Percentiles rank a stretch among this genome's conserved stretches.
These are phyloP conservation scores for Chalciporus piperatoides DNA, from an alignment of 1,284 basidiomycete genomes.

Conservation along the genomic window DNA sequence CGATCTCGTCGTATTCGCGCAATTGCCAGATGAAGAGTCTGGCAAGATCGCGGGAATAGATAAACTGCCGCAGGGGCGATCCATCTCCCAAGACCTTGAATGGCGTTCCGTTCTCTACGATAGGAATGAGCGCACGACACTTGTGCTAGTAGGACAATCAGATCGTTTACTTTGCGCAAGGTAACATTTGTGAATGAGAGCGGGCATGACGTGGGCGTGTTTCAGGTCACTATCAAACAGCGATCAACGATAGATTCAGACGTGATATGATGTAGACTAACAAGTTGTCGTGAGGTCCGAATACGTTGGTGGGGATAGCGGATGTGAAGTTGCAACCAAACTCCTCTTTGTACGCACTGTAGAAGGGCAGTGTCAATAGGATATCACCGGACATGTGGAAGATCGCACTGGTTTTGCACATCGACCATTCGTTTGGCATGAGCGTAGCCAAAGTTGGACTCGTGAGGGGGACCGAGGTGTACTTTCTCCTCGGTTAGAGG, in stretches of 20 bases:
- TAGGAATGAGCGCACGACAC: neutral
- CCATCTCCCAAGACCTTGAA: conserved; percentile 85
- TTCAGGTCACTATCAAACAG: conserved; percentile 65
- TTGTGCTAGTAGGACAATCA: neutral
- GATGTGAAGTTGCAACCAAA: conserved; percentile 89
- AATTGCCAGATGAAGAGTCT: conserved; percentile 92
- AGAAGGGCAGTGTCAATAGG: neutral
- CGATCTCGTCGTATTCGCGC: conserved; percentile 82
- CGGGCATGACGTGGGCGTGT: conserved; percentile 87
- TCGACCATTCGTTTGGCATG: conserved; percentile 93
- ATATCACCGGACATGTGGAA: neutral
- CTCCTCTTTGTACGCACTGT: conserved; percentile 86
- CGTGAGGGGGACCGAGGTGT: conserved; percentile 83
- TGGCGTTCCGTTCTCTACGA: conserved; percentile 71
- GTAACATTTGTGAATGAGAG: conserved; percentile 84
- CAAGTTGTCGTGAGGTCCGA: conserved; percentile 84
- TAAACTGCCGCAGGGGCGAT: conserved; percentile 87
- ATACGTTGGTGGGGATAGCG: conserved; percentile 90
- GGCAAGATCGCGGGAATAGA: conserved; percentile 89
- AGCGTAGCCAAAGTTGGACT: conserved; percentile 89
- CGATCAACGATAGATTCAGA: conserved; percentile 3
- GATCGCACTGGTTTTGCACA: conserved; percentile 80
- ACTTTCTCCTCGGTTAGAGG: conserved; percentile 89
- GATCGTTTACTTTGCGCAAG: conserved; percentile 71
- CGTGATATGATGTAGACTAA: conserved; percentile 29